Evolutionary conservation across 2,329 filamentous ascomycete genomes (phyloP), one percentile per base, ranked within the genome.

Genomic region (Fusarium sp.): DNA sequence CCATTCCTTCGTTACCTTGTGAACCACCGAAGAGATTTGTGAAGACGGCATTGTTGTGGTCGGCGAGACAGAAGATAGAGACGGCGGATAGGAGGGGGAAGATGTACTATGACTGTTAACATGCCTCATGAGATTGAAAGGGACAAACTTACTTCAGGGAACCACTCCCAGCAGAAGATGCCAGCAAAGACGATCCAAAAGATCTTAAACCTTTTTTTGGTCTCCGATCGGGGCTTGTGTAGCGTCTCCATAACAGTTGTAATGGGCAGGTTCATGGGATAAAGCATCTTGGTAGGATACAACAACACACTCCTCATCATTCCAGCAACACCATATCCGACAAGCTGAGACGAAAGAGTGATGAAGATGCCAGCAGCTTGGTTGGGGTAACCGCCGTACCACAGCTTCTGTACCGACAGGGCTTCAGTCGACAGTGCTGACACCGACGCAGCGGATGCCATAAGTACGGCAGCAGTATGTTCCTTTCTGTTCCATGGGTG

Each of bases 251-350:
- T 56, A 12, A 78, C 51, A 18, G 75, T 67, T 16, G 67, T 76
- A 53, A 78, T 70, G 28, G 76, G 76, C 9, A 78, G 18, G 40
- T 72, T 81, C 37, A 49, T 36, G 1, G 74, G 72, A 28, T 68
- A 75, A 0, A 76, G 15, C 76, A 86, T 83, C 58, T 82, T 82
- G 16, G 82, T 83, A 1, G 84, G 83, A 61, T 82, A 82, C 1
- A 86, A 78, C 11, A 85, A 71, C 5, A 81, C 77, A 20, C 79
- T 76, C 13, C 84, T 79, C 69, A 86, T 72, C 23, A 85, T 59
- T 13, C 84, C 84, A 6, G 82, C 81, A 41, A 86, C 73, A 31
- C 83, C 84, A 40, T 83, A 86, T 0, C 84, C 84, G 18, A 85
- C 76, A 11, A 83, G 74, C 47, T 85, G 83, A 3, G 83, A 84